Evolutionary conservation across 2,329 filamentous ascomycete species (phyloP).

Genomic region (Alternaria atra): DNA sequence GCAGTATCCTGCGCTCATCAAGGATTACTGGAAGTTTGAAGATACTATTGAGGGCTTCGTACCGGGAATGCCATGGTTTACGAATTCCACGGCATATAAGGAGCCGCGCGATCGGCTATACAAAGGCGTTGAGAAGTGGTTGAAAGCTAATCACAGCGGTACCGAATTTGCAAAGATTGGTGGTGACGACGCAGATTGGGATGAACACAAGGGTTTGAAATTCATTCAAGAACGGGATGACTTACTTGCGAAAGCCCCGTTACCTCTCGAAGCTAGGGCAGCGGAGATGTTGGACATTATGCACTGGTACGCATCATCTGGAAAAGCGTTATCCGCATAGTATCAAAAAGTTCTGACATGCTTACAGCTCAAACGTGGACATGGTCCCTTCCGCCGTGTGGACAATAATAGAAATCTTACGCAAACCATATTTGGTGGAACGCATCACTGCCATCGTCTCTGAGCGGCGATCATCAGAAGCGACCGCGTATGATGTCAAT

Average conservation of each 20-base stretch:
- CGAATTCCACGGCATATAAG: constrained; percentile 22
- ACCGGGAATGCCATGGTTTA: constrained; percentile 28
- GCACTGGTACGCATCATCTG: constrained; percentile 29
- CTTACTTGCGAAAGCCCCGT: constrained; percentile 13
- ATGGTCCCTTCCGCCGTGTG: constrained; percentile 35
- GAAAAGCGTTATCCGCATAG: background rate
- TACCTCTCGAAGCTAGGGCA: constrained; percentile 13
- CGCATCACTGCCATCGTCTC: constrained; percentile 22
- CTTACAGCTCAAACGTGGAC: constrained; percentile 25
- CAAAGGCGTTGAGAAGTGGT: constrained; percentile 35
- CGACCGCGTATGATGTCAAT: constrained; percentile 25
- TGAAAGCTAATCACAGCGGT: constrained; percentile 25
- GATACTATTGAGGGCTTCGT: constrained; percentile 27
- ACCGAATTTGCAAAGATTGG: constrained; percentile 24
- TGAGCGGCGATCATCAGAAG: constrained; percentile 16
- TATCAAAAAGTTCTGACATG: constrained; percentile 10
- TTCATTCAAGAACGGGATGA: constrained; percentile 33
- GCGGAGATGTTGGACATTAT: constrained; percentile 37
- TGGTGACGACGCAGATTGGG: constrained; percentile 24
- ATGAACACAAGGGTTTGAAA: constrained; percentile 32
- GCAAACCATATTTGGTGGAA: constrained; percentile 28
- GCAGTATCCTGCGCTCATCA: constrained; percentile 34
- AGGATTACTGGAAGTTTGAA: constrained; percentile 41
- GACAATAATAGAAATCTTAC: constrained; percentile 35
- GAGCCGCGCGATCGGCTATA: constrained; percentile 30